phyloP scores from a whole-genome alignment of 345 rosid species.

The Fremontodendron californicum region DNA sequence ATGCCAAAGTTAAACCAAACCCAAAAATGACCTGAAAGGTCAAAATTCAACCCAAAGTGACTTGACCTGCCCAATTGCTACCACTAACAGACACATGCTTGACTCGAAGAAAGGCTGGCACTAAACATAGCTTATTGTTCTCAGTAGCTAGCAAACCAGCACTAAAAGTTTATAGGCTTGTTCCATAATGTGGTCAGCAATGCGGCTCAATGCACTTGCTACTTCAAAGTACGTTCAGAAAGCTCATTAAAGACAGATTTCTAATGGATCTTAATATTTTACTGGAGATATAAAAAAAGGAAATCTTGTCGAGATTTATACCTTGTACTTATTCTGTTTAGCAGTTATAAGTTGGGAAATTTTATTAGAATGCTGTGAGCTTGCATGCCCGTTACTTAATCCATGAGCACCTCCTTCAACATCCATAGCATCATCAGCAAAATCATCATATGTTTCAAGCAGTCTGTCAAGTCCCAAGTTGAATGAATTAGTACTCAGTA shows the following conservation, averaged over 20 bases:
- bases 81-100: background rate
- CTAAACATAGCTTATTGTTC: background rate
- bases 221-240: background rate
- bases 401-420: conserved; percentile 24
- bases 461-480: conserved; percentile 38
- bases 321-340: conserved; percentile 58
- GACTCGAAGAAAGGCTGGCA: background rate
- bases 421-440: conserved; percentile 58
- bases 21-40: background rate
- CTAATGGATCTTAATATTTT: background rate
- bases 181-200: background rate
- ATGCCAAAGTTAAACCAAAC: background rate
- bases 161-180: background rate
- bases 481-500: conserved; percentile 15
- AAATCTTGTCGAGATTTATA: conserved; percentile 11
- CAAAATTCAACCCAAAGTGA: background rate
- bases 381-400: conserved; percentile 21
- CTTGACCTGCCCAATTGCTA: background rate
- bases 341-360: conserved; percentile 47
- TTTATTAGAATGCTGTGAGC: conserved; percentile 33
- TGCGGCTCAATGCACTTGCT: background rate
- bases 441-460: conserved; percentile 77
- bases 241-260: background rate
- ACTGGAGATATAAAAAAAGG: background rate
- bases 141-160: background rate